Evolutionary conservation across 768 basidiomycete species (phyloP), one percentile per base, ranked within the genome.

Genomic region (Dentipellis fragilis): DNA sequence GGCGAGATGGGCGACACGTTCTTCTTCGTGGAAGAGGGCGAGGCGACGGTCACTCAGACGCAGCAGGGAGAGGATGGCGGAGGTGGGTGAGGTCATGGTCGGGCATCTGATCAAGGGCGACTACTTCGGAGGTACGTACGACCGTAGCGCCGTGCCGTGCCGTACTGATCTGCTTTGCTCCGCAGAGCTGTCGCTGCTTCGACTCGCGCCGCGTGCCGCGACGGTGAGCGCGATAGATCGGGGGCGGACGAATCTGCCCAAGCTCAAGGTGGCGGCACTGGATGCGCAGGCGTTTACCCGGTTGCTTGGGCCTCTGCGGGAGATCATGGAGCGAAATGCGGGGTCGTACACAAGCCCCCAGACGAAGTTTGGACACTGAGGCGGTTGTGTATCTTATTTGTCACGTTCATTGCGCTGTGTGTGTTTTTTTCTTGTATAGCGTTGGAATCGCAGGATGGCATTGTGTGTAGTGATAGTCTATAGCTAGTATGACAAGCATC

Each of bases 1-100:
- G 95, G 95, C 54, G 96, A 99, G 60, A 84, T 90, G 72, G 95
- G 96, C 8, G 92, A 95, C 64, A 93, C 91, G 38, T 98, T 98
- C 74, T 99, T 93, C 77, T 93, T 99, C 59, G 84, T 99, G 35
- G 96, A 98, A 68, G 91, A 91, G 63, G 95, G 95, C 16, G 84
- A 89, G 61, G 95, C 95, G 1, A 74, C 83, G 49, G 93, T 91
- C 0, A 87, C 88, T 47, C 94, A 96, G 73, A 73, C 74, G 47
- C 81, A 84, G 56, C 74, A 75, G 56, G 73, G 69, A 39, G 83
- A 80, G 16, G 78, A 80, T 48, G 85, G 80, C 0, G 75, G n/a
- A 80, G 48, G 66, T 72, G 67, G 77, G 74, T 23, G 84, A 89
- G 63, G 77, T 89, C 50, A 72, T 79, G 12, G 89, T 98, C 10